These are phyloP conservation scores for Bipolaris sorokiniana DNA, from an alignment of 2,329 filamentous ascomycete genomes.

Conservation along the genomic window DNA sequence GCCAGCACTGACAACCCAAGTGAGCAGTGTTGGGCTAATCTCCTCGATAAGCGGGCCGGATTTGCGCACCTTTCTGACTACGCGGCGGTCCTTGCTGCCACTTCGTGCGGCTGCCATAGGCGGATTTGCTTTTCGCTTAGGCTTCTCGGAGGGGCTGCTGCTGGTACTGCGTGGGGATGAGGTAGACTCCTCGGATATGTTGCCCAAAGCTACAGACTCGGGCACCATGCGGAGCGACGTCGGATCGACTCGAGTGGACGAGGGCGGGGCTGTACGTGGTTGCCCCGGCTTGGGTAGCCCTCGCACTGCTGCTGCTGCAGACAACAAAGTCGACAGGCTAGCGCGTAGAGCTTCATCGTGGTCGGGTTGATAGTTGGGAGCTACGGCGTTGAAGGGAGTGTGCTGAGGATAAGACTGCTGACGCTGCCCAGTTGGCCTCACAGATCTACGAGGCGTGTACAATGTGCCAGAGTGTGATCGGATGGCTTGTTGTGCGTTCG, in stretches of 20 bases:
- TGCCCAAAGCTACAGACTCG: slow-evolving; percentile 63
- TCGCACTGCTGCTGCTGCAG: slow-evolving; percentile 89
- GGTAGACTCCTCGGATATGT: slow-evolving; percentile 38
- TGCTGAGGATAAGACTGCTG: slow-evolving; percentile 56
- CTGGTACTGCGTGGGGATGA: slow-evolving; percentile 38
- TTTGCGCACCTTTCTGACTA: slow-evolving; percentile 52
- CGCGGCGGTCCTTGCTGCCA: slow-evolving; percentile 53
- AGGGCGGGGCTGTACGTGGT: slow-evolving; percentile 38
- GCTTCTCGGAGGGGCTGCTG: slow-evolving; percentile 45
- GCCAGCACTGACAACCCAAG: slow-evolving; percentile 69
- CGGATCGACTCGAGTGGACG: slow-evolving; percentile 55
- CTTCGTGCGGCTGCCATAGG: slow-evolving; percentile 43
- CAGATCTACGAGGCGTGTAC: slow-evolving; percentile 51
- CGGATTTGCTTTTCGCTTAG: slow-evolving; percentile 55
- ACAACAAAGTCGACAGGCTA: slow-evolving; percentile 91
- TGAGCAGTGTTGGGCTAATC: slow-evolving; percentile 66
- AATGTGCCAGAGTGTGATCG: slow-evolving; percentile 56
- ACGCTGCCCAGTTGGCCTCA: slow-evolving; percentile 45
- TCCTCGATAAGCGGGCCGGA: slow-evolving; percentile 45
- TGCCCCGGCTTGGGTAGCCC: slow-evolving; percentile 71
- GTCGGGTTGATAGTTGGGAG: slow-evolving; percentile 78
- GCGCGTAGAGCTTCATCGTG: slow-evolving; percentile 92
- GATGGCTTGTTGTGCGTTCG: slow-evolving; percentile 58
- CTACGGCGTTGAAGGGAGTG: slow-evolving; percentile 70
- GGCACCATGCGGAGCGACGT: slow-evolving; percentile 64